phyloP scores from a whole-genome alignment of 164 flowering plant species.

The Sextonia rubra region DNA sequence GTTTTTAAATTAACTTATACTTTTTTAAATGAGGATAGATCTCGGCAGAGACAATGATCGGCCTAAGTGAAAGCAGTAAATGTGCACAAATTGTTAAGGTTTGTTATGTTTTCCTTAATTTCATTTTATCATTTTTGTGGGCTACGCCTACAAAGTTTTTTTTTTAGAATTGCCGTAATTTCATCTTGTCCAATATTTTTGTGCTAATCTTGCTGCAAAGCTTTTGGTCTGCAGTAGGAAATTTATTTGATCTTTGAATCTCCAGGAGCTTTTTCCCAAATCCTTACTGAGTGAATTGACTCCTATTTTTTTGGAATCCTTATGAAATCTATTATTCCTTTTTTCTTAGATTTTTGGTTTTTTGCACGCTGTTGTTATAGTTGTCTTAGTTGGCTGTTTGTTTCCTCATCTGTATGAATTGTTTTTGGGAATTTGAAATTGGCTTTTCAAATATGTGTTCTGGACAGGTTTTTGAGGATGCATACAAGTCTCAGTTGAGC shows the following conservation, averaged over 20 bases:
- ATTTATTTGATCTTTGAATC: neutral
- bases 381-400: no score
- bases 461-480: constrained; percentile 92
- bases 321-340: neutral
- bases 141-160: no score
- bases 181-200: neutral
- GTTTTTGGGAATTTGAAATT: neutral
- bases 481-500: constrained; percentile 89
- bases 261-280: neutral
- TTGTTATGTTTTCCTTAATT: constrained; percentile 4
- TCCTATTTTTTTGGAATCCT: neutral
- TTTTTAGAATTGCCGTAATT: neutral
- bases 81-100: constrained; percentile 94
- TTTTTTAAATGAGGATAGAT: constrained; percentile 33
- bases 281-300: no score
- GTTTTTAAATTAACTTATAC: neutral
- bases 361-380: no score
- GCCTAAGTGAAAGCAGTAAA: constrained; percentile 87
- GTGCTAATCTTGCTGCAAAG: neutral
- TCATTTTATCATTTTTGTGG: no score
- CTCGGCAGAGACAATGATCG: constrained; percentile 93
- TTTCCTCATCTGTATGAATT: neutral
- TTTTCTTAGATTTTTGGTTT: neutral
- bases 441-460: neutral
- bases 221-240: neutral